phyloP scores from a whole-genome alignment of 2,329 filamentous ascomycete species.

The Rutstroemia sp. region DNA sequence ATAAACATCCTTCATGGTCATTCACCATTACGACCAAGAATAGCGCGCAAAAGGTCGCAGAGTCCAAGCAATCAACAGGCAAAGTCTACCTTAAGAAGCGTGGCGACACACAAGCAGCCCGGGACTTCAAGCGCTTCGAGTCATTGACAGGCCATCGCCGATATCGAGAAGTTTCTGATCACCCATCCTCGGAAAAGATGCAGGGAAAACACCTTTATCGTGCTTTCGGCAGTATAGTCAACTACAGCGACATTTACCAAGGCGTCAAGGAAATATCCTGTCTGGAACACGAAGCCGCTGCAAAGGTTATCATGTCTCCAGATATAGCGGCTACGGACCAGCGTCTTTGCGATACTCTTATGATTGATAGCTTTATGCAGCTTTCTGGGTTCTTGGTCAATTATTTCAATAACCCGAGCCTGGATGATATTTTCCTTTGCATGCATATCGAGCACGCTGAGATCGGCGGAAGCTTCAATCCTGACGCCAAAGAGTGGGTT shows the following conservation, averaged over 20 bases:
- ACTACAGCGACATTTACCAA: neutral
- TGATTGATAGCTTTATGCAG: conserved; percentile 30
- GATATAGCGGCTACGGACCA: neutral
- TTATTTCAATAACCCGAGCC: neutral
- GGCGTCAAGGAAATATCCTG: neutral
- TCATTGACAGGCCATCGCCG: neutral
- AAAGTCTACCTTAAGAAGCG: neutral
- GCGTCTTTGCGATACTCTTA: neutral
- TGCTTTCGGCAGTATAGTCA: neutral
- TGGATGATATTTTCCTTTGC: conserved; percentile 19
- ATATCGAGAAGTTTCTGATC: neutral
- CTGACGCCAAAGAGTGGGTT: too few species aligned
- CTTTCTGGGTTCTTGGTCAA: conserved; percentile 26
- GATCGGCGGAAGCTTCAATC: neutral
- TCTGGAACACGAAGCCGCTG: neutral
- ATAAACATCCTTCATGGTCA: neutral
- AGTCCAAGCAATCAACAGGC: neutral
- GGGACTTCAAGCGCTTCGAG: neutral
- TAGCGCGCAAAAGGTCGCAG: neutral
- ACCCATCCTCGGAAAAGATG: neutral
- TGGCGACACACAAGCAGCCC: neutral
- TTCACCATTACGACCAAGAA: neutral
- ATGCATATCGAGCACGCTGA: neutral
- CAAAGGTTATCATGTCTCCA: neutral
- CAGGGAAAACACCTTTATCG: neutral